These are phyloP conservation scores for Umbelopsis sp. DNA, from an alignment of 371 early-diverging fungal genomes.

Conservation along the genomic window DNA sequence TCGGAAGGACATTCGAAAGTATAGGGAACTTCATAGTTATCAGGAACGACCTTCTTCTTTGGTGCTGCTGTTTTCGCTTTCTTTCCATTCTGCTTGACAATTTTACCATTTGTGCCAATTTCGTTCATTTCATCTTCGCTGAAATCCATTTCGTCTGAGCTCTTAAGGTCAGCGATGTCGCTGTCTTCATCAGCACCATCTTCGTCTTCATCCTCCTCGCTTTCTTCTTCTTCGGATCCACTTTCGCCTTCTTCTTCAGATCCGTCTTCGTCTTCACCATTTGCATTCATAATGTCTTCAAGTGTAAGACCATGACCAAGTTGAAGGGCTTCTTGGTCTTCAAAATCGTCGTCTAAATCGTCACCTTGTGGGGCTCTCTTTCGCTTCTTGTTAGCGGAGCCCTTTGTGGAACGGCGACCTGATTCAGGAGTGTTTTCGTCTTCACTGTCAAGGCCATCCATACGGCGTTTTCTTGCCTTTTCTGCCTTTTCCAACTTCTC, in stretches of 20 bases:
- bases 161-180: constrained; percentile 53
- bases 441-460: constrained; percentile 81
- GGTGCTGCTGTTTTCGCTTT: constrained; percentile 23
- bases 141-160: constrained; percentile 38
- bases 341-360: constrained; percentile 83
- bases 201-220: constrained; percentile 49
- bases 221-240: constrained; percentile 38
- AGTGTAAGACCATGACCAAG: constrained; percentile 54
- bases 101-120: constrained; percentile 33
- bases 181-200: constrained; percentile 55
- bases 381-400: constrained; percentile 42
- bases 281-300: constrained; percentile 52
- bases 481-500: constrained; percentile 86
- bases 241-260: constrained; percentile 38
- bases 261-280: constrained; percentile 32
- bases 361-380: constrained; percentile 72
- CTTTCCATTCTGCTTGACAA: constrained; percentile 34
- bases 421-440: constrained; percentile 59
- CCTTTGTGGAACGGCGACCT: constrained; percentile 37
- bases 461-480: constrained; percentile 80
- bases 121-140: constrained; percentile 56
- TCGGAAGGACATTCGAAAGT: constrained; percentile 82
- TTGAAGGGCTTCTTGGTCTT: constrained; percentile 34
- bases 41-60: constrained; percentile 27
- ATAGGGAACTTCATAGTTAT: constrained; percentile 71